Percentiles rank a stretch among this genome's conserved stretches.
Conservation (phyloP, 805 yeast species). For the Dipodascus albidus region DNA sequence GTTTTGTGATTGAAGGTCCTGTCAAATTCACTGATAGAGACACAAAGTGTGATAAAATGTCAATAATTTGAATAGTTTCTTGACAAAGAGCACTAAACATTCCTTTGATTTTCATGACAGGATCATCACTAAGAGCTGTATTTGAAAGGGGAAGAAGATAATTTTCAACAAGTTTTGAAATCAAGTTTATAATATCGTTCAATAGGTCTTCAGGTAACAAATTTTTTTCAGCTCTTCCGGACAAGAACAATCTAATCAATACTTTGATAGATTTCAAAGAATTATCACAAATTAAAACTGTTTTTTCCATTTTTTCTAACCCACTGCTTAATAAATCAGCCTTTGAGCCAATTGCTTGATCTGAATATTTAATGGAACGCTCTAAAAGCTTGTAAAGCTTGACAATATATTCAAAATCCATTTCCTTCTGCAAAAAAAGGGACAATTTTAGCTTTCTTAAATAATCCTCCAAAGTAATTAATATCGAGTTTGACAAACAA, state of each 20-base stretch:
- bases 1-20: background rate
- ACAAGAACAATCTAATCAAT: background rate
- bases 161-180: background rate
- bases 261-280: background rate
- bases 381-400: background rate
- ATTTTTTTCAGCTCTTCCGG: background rate
- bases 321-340: background rate
- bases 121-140: background rate
- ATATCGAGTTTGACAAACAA: background rate
- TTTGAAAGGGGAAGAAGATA: background rate
- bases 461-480: background rate
- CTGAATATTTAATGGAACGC: background rate
- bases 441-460: background rate
- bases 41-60: background rate
- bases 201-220: background rate
- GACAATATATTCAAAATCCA: background rate
- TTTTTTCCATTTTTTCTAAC: background rate
- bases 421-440: background rate
- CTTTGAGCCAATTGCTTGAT: background rate
- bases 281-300: background rate
- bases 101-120: background rate
- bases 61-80: background rate
- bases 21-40: background rate
- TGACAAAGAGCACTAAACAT: background rate
- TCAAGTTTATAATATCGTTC: background rate